Conservation (phyloP, 495 filamentous ascomycete species). For the Penicillium soppii region DNA sequence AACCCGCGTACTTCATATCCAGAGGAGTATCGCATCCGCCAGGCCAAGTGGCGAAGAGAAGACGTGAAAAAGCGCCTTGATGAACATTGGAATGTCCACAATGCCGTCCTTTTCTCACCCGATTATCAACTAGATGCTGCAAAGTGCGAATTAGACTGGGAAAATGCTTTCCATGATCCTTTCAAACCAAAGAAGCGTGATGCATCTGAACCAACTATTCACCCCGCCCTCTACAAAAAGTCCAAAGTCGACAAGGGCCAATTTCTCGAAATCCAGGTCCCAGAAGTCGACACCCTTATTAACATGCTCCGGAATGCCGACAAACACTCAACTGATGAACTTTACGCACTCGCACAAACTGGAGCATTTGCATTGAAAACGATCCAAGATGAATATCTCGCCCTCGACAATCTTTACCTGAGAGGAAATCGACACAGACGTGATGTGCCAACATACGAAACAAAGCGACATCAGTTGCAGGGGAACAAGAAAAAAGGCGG, state of each 20-base stretch:
- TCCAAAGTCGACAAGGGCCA: constrained; percentile 32
- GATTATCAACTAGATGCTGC: constrained; percentile 33
- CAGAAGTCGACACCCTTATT: constrained; percentile 30
- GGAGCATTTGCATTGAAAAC: constrained; percentile 51
- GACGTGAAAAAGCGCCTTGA: constrained; percentile 58
- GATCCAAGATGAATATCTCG: constrained; percentile 65
- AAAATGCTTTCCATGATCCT: constrained; percentile 27
- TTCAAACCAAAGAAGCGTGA: constrained; percentile 44
- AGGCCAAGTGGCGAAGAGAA: constrained; percentile 17
- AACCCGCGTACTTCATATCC: constrained; percentile 27
- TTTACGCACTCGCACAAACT: constrained; percentile 54
- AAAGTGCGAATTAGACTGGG: constrained; percentile 31
- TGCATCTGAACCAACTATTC: constrained; percentile 42
- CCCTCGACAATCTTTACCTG: constrained; percentile 57
- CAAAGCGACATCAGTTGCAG: constrained; percentile 16
- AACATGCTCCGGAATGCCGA: constrained; percentile 38
- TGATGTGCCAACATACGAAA: constrained; percentile 4
- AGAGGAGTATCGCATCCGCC: constrained; percentile 19
- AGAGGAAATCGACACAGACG: constrained; percentile 40
- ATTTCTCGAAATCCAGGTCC: constrained; percentile 43
- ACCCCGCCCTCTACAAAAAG: constrained; percentile 43
- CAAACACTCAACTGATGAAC: constrained; percentile 39
- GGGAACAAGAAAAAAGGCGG: constrained; percentile 21
- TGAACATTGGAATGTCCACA: constrained; percentile 58
- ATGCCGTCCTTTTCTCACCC: constrained; percentile 44